Evolutionary conservation across 176 grass and related monocot genomes (phyloP), one percentile per base, ranked within the genome.

Genomic region (Zoysia japonica): DNA sequence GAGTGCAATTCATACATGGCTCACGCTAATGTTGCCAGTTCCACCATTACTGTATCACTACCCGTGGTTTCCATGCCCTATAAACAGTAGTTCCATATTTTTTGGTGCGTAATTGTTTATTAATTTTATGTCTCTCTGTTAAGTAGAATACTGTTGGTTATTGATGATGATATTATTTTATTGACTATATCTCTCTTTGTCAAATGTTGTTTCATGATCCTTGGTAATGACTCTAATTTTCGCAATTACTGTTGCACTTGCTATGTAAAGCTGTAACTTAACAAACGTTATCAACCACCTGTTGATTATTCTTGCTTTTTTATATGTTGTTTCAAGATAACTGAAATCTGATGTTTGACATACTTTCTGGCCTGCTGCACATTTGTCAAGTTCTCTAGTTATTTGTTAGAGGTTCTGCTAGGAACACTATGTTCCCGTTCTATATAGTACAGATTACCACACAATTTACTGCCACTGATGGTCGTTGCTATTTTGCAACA

Each of bases 401-500:
- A 47, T 71, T 52, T 90, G 14, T 5, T 73, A 46, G 3, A 67
- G 37, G 1, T 78, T 13, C 51, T 62, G 42, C 40, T 77, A 45
- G 11, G 16, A 53, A 65, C 52, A 76, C 2, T 41, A 71, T 75
- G 4, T 62, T n/a, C 85, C 37, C 15, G 54, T 59, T 59, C 6
- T 35, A 28, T 87, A 75, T 14, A 20, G 16, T 80, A 61, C 9
- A n/a, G 35, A 7, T 15, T 79, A 44, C 8, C 5, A 63, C 42
- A 74, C 69, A 35, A 67, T 17, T 9, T 13, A 42, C 45, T 63
- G 59, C 28, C 40, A 11, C 59, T 11, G 59, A 11, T 36, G 59
- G 36, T 61, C 36, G 56, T 36, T 61, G 7, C 9, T 61, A 3
- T 35, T 61, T 35, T 43, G 50, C 55, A 87, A 68, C 76, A 99